phyloP scores from a whole-genome alignment of 202 grass and related monocot species.

The Panicum virgatum region DNA sequence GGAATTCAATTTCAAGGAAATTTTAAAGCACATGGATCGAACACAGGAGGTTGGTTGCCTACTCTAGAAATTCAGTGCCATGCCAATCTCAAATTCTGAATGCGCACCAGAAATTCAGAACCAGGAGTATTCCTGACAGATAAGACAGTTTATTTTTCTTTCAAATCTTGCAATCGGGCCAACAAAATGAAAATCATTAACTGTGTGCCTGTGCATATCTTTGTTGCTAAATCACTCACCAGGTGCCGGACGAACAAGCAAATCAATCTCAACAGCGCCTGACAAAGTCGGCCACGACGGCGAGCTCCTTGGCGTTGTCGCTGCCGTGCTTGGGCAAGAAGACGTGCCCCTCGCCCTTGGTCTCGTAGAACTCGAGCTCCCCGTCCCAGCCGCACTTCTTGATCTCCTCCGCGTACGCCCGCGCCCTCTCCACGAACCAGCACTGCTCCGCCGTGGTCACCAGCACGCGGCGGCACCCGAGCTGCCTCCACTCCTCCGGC shows the following conservation, averaged over 20 bases:
- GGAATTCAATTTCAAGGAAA: not conserved
- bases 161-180: not conserved
- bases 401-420: conserved; percentile 57
- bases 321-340: conserved; percentile 59
- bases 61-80: not conserved
- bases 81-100: not conserved
- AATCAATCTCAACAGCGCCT: conserved; percentile 26
- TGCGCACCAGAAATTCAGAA: not conserved
- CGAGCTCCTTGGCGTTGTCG: conserved; percentile 68
- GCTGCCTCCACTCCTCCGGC: conserved; percentile 48
- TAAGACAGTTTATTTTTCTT: not conserved
- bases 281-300: conserved; percentile 53
- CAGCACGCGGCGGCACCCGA: conserved; percentile 58
- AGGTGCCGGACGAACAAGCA: not conserved
- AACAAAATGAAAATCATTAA: not conserved
- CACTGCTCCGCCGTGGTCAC: conserved; percentile 74
- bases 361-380: conserved; percentile 61
- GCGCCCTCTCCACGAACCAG: conserved; percentile 70
- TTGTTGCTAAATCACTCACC: conserved; percentile 4
- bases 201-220: not conserved
- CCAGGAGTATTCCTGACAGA: not conserved
- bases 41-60: not conserved
- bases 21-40: not conserved
- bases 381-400: conserved; percentile 66
- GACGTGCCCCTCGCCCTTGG: conserved; percentile 64